A percentile compares a stretch with the other conserved stretches of the same genome.
Evolutionary conservation across 768 basidiomycete genomes (phyloP).

Genomic region (Mycena floridula): DNA sequence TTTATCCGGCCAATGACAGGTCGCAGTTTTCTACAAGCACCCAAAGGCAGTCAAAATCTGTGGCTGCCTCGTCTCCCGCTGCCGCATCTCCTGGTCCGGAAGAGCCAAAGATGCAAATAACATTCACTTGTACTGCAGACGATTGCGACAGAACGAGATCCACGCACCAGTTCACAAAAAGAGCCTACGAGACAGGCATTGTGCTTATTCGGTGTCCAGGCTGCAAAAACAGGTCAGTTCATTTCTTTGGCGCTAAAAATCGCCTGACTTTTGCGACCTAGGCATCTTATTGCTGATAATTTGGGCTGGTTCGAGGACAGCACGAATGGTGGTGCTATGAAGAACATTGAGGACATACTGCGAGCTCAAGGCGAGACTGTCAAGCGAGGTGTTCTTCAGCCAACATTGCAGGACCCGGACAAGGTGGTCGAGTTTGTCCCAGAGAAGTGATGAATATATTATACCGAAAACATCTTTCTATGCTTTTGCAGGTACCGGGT

Average conservation of each 20-base stretch:
- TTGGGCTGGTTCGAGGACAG: constrained; percentile 88
- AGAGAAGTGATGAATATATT: constrained; percentile 1
- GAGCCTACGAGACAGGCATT: constrained; percentile 81
- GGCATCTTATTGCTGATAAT: constrained; percentile 86
- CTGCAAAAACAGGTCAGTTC: constrained; percentile 75
- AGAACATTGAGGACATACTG: constrained; percentile 81
- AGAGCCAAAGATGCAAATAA: constrained; percentile 65
- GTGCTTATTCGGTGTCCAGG: constrained; percentile 89
- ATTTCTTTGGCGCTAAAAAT: not conserved
- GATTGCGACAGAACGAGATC: constrained; percentile 70
- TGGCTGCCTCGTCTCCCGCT: constrained; percentile 6
- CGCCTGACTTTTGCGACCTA: constrained; percentile 17
- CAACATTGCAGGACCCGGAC: constrained; percentile 22
- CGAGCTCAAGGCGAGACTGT: constrained; percentile 75
- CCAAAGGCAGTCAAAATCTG: constrained; percentile 11
- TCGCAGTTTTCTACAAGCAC: constrained; percentile 12
- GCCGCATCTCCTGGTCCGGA: constrained; percentile 13
- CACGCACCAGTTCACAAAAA: constrained; percentile 81
- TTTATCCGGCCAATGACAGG: constrained; percentile 6
- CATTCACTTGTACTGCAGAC: constrained; percentile 81
- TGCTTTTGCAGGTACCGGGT: constrained; percentile 2
- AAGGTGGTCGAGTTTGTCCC: constrained; percentile 50
- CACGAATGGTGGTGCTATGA: constrained; percentile 64
- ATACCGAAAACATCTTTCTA: not conserved
- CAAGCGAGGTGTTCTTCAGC: constrained; percentile 34